These are phyloP conservation scores for Curvularia hawaiiensis DNA, from an alignment of 2,329 filamentous ascomycete genomes.

Conservation along the genomic window DNA sequence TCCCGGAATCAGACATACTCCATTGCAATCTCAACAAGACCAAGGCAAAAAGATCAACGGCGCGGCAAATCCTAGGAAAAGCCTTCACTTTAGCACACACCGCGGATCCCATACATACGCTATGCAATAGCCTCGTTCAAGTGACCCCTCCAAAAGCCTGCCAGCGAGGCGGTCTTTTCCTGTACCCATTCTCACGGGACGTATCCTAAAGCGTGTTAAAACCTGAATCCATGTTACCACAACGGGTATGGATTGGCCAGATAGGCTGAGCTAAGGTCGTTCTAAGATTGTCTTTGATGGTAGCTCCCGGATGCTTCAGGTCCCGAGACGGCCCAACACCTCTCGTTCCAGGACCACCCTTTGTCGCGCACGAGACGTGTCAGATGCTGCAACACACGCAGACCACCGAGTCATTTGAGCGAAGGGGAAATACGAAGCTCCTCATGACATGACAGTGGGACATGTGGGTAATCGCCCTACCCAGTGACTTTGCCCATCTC, in stretches of 20 bases:
- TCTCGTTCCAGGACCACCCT: slow-evolving; percentile 28
- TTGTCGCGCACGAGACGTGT: slow-evolving; percentile 27
- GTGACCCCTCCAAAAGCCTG: slow-evolving; percentile 4
- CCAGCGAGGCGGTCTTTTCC: slow-evolving; percentile 2
- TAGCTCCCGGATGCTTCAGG: slow-evolving; percentile 40
- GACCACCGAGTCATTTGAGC: not conserved
- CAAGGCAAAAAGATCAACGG: not conserved
- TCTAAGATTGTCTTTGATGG: slow-evolving; percentile 30
- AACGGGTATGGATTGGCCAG: slow-evolving; percentile 27
- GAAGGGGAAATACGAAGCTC: not conserved
- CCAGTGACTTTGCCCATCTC: not conserved
- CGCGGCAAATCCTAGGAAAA: not conserved
- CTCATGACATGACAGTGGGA: not conserved
- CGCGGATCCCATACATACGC: slow-evolving; percentile 1
- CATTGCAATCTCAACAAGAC: not conserved
- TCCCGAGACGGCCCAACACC: slow-evolving; percentile 40
- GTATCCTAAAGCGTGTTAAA: slow-evolving; percentile 12
- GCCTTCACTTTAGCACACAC: not conserved
- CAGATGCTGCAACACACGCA: slow-evolving; percentile 13
- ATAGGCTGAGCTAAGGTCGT: slow-evolving; percentile 36
- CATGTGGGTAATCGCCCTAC: not conserved
- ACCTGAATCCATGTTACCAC: slow-evolving; percentile 8
- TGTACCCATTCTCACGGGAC: not conserved
- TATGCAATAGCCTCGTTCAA: slow-evolving; percentile 6
- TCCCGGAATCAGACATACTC: not conserved